Percentiles rank a stretch among this genome's conserved stretches.
These are phyloP conservation scores for Fusarium robinianum DNA, from an alignment of 2,329 filamentous ascomycete genomes.

Conservation along the genomic window DNA sequence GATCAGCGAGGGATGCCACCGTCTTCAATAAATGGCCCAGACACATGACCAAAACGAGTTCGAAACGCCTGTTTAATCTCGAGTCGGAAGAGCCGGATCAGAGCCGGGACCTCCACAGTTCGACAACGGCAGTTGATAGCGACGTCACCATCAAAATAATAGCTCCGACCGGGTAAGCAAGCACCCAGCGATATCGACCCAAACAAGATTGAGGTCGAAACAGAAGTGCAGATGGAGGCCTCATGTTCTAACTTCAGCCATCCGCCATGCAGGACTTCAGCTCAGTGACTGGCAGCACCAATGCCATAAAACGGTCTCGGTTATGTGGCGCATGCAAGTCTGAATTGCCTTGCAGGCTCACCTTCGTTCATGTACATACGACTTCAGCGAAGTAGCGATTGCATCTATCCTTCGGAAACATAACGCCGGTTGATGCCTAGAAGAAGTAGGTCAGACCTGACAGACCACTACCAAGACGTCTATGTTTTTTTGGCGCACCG, in stretches of 20 bases:
- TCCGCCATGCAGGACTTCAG: too few relatives aligned
- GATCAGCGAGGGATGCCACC: constrained; percentile 18
- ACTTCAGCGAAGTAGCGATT: too few relatives aligned
- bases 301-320: too few relatives aligned
- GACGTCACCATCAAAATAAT: constrained; percentile 8
- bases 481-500: constrained; percentile 31
- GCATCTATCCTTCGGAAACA: too few relatives aligned
- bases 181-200: background rate
- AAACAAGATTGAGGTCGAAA: constrained; percentile 7
- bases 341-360: too few relatives aligned
- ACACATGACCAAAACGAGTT: constrained; percentile 16
- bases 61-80: constrained; percentile 8
- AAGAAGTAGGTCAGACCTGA: too few relatives aligned
- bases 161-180: constrained; percentile 8
- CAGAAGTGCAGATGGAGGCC: too few relatives aligned
- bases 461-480: constrained; percentile 5
- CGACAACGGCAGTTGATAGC: constrained; percentile 25
- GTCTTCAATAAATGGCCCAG: constrained; percentile 12
- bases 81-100: constrained; percentile 16
- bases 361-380: too few relatives aligned
- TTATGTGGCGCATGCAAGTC: too few relatives aligned
- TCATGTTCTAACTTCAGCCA: too few relatives aligned
- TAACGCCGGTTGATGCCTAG: too few relatives aligned
- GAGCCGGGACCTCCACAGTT: constrained; percentile 18
- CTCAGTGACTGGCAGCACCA: too few relatives aligned